phyloP scores from a whole-genome alignment of 1,139 yeast genomes.

The Candida sp. region DNA sequence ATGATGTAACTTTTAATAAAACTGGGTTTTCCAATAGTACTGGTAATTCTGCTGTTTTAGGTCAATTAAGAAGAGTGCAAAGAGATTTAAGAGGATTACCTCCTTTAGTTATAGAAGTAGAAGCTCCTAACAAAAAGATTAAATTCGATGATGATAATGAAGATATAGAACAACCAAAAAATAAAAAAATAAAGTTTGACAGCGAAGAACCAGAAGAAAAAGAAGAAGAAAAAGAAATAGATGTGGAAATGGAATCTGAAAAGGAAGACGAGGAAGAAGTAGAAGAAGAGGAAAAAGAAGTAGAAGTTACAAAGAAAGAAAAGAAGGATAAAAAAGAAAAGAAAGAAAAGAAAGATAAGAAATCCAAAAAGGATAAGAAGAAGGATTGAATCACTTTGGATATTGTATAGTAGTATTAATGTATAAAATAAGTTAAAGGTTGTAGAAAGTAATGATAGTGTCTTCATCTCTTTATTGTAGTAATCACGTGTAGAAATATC shows the following conservation, averaged over 20 bases:
- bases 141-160: conserved; percentile 18
- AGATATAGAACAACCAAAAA: conserved; percentile 12
- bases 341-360: conserved; percentile 11
- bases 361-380: conserved; percentile 13
- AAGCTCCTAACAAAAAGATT: conserved; percentile 21
- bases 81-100: conserved; percentile 75
- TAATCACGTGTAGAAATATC: no score
- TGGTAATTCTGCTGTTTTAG: conserved; percentile 34
- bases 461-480: no score
- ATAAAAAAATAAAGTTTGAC: conserved; percentile 27
- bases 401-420: conserved; percentile 12
- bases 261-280: conserved; percentile 12
- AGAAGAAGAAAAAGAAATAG: conserved; percentile 11
- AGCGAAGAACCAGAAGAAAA: conserved; percentile 15
- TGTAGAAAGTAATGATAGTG: background rate
- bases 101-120: conserved; percentile 41
- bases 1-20: conserved; percentile 6
- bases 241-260: conserved; percentile 16
- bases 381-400: conserved; percentile 14
- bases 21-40: conserved; percentile 22
- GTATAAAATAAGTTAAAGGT: conserved; percentile 6
- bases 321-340: conserved; percentile 14
- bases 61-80: conserved; percentile 65
- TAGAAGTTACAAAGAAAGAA: conserved; percentile 12
- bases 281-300: conserved; percentile 11